phyloP scores from a whole-genome alignment of 1,284 basidiomycete genomes.

The Hemileia vastatrix region DNA sequence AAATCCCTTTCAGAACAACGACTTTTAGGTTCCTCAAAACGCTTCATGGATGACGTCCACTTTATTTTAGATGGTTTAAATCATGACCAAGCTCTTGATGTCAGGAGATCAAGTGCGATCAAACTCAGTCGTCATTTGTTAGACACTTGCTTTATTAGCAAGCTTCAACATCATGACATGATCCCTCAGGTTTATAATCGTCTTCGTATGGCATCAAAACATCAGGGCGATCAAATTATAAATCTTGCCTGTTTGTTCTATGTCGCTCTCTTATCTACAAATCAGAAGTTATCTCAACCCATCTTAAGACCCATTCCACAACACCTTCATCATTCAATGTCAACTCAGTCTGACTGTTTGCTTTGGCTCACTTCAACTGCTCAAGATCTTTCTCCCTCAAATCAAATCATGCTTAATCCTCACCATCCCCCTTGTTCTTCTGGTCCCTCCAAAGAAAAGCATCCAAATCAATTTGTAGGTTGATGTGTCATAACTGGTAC shows the following conservation, averaged over 20 bases:
- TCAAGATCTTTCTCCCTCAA: too few relatives aligned
- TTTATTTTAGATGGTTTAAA: slow-evolving; percentile 17
- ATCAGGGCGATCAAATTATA: slow-evolving; percentile 13
- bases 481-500: too few relatives aligned
- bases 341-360: slow-evolving; percentile 18
- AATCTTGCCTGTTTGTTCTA: slow-evolving; percentile 8
- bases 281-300: slow-evolving; percentile 11
- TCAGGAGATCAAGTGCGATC: slow-evolving; percentile 10
- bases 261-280: slow-evolving; percentile 1
- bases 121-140: slow-evolving; percentile 6
- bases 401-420: too few relatives aligned
- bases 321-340: background rate
- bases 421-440: too few relatives aligned
- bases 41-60: slow-evolving; percentile 11
- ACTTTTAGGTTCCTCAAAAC: slow-evolving; percentile 17
- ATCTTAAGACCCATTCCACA: slow-evolving; percentile 8
- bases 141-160: background rate
- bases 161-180: slow-evolving; percentile 9
- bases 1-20: slow-evolving; percentile 13
- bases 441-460: too few relatives aligned
- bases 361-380: too few relatives aligned
- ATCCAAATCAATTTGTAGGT: too few relatives aligned
- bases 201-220: slow-evolving; percentile 2
- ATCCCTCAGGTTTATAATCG: slow-evolving; percentile 11
- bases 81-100: background rate